Base-by-base conservation (phyloP, 2,329 filamentous ascomycete genomes). In the Stagonosporopsis vannaccii region DNA sequence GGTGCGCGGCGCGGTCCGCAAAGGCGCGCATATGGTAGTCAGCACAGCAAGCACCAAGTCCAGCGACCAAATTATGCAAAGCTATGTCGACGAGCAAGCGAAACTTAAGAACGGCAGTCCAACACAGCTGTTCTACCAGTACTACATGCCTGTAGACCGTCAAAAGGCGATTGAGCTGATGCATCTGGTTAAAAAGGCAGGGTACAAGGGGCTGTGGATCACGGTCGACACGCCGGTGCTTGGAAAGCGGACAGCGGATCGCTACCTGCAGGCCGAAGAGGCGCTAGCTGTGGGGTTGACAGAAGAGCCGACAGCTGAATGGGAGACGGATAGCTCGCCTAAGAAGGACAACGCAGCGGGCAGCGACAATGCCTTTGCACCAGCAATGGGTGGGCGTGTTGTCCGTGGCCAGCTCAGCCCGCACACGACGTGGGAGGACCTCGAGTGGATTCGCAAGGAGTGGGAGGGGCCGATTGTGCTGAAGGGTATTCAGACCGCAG, bases 341-440 rank as follows among this genome's bases (percentile, higher is more conserved):
- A 30, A 56, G 19, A 56, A 51, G 25, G 53, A 56, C 15, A 56
- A 56, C 11, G 47, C 47, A 32, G 81, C 2, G 78, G 84, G 11
- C 65, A 87, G 51, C 80, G 84, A 19, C 69, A 86, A 51, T 75
- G 83, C 56, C 82, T 87, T 81, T 82, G 84, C 11, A 68, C 75
- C 26, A 84, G 84, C 73, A 81, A 89, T 66, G 85, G 87, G 68
- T 66, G 84, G 25, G 75, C 79, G 70, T 4, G 59, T 61, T 6
- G 61, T 68, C 30, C 40, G 65, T 39, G 61, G 76, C 41, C 65
- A 73, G 33, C 25, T 74, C 13, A 74, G 67, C 17, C 75, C 84
- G 4, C 79, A 81, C 17, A 76, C 87, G 13, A 81, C 84, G 69
- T 63, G 77, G 79, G 68, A 75, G 12, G 80, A 87, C 56, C 63